A percentile compares a stretch with the other conserved stretches of the same genome.
phyloP scores from a whole-genome alignment of 768 basidiomycete genomes.

The Lanmaoa rubissima region DNA sequence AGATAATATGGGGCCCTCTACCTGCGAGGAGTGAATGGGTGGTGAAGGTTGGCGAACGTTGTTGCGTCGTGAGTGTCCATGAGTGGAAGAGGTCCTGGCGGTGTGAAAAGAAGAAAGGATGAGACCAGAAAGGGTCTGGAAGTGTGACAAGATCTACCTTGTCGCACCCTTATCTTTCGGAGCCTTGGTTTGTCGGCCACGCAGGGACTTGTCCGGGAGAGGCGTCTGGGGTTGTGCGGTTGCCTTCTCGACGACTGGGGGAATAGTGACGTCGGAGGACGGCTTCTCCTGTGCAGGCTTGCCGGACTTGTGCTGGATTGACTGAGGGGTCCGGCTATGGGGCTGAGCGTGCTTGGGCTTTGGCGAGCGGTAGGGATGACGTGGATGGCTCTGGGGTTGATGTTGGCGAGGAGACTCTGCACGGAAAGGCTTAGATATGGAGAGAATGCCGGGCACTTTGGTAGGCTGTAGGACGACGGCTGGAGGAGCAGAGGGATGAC shows the following conservation, averaged over 20 bases:
- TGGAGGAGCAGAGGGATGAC: slow-evolving; percentile 69
- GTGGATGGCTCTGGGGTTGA: slow-evolving; percentile 35
- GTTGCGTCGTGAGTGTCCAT: slow-evolving; percentile 45
- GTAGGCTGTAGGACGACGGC: slow-evolving; percentile 70
- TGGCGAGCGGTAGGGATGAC: slow-evolving; percentile 35
- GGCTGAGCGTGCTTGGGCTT: slow-evolving; percentile 33
- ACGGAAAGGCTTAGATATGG: slow-evolving; percentile 57
- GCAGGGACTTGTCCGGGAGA: slow-evolving; percentile 28
- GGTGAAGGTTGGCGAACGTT: slow-evolving; percentile 64
- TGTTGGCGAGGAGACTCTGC: slow-evolving; percentile 35
- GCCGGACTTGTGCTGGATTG: slow-evolving; percentile 28
- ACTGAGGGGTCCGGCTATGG: slow-evolving; percentile 21
- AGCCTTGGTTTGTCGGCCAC: slow-evolving; percentile 37
- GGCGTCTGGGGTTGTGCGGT: slow-evolving; percentile 16
- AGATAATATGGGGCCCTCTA: slow-evolving; percentile 46
- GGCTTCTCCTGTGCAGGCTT: slow-evolving; percentile 32
- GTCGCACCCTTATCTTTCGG: slow-evolving; percentile 42
- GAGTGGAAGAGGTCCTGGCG: slow-evolving; percentile 46
- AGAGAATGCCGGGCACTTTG: slow-evolving; percentile 68
- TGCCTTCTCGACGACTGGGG: slow-evolving; percentile 32
- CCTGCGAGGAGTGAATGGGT: slow-evolving; percentile 60
- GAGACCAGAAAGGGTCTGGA: background rate
- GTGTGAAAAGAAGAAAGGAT: slow-evolving; percentile 2
- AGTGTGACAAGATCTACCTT: slow-evolving; percentile 36
- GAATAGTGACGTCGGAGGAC: slow-evolving; percentile 31